Base-by-base conservation (phyloP, 306 rosid species). In the Mucuna pruriens region DNA sequence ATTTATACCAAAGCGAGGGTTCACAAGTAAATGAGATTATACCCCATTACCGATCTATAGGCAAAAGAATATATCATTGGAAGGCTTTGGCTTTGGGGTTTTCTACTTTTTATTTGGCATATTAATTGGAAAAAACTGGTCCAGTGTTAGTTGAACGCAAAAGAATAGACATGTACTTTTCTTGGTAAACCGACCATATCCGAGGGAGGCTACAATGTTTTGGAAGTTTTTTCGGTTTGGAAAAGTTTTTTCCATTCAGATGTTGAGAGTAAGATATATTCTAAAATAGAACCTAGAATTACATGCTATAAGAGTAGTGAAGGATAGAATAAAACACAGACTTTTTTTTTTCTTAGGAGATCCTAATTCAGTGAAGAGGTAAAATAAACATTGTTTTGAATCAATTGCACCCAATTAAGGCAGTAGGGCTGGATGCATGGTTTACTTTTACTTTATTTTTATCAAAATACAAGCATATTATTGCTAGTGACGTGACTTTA, bases 1-100 rank as follows among this genome's bases (percentile, higher is more conserved):
- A 82, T 75, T 75, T 66, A 75, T 63, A 73, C 80, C 75, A 63
- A 73, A 73, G 68, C 16, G 58, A 81, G 74, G 75, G 66, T 51
- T 81, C 74, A 81, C 36, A 54, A 34, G 26, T 38, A 66, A 67
- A 57, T 33, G 81, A 67, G 76, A 54, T 60, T 60, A 68, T 25
- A 39, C 70, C 65, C 66, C 62, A 20, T 67, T 51, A 51, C 44
- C 1, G 26, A 78, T 52, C 42, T 51, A 78, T 67, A 26, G 60
- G 74, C 19, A 60, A 19, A 54, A 58, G 73, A 71, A 71, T 73
- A 74, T 74, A 29, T n/a, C n/a, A n/a, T 45, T 8, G 51, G 40
- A 42, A 58, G 6, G 22, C 73, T 49, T 20, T 19, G 74, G 5
- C 48, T 57, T 58, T 39, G 25, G 2, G 20, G 15, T 36, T 61